Evolutionary conservation across 139 green algal species (phyloP), one percentile per base, ranked within the genome.

Genomic region (Dunaliella sp.): DNA sequence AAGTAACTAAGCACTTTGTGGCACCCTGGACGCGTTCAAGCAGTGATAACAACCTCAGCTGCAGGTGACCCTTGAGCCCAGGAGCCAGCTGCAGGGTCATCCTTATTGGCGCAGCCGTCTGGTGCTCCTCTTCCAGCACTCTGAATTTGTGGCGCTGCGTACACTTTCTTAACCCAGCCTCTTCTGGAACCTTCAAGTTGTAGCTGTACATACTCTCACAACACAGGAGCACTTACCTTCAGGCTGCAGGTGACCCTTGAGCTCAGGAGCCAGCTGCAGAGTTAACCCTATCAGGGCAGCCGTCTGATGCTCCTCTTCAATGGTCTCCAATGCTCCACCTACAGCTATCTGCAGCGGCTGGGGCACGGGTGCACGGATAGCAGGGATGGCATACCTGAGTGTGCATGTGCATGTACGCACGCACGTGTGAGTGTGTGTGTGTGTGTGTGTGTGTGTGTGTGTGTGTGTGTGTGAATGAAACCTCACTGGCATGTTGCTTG

Each of bases 161-260:
- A n/a, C n/a, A n/a, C n/a, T n/a, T n/a, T n/a, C n/a, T n/a, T n/a
- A n/a, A n/a, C n/a, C n/a, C n/a, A n/a, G n/a, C n/a, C n/a, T n/a
- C n/a, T n/a, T n/a, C n/a, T n/a, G n/a, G n/a, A n/a, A n/a, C n/a
- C n/a, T n/a, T n/a, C n/a, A n/a, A n/a, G n/a, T n/a, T n/a, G 28
- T 31, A 3, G 3, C 77, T 48, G 34, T 82, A 34, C 28, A 80
- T 80, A 32, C 75, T 34, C 24, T 34, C 88, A 65, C 38, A 88
- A 86, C 72, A 81, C 87, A 28, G 87, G 83, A 2, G n/a, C n/a
- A n/a, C 57, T 24, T 3, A 90, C 85, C 65, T 87, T 86, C 83
- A 89, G 86, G 26, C 34, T 84, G 38, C 32, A 79, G 34, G 28
- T 3, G 21, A 25, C 77, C 21, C 38, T 58, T 32, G 33, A 32